Conservation (phyloP, 2,329 filamentous ascomycete genomes). For the Stagonosporopsis tanaceti region DNA sequence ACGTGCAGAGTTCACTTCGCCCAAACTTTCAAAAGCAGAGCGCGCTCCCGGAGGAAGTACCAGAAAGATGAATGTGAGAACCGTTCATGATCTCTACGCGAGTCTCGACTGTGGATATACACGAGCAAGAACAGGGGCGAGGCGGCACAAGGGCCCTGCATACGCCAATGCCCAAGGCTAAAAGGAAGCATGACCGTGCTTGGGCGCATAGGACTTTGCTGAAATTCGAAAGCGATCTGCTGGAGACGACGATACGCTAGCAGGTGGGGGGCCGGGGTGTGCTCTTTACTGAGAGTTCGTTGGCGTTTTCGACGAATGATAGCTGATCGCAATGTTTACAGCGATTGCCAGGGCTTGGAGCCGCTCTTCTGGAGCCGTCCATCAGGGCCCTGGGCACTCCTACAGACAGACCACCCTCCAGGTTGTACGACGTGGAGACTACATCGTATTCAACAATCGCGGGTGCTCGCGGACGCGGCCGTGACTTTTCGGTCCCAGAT, state of each 20-base stretch:
- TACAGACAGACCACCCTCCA: neutral
- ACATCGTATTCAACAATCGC: constrained; percentile 10
- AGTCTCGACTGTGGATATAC: constrained; percentile 18
- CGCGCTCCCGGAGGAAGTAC: constrained; percentile 28
- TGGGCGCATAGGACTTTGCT: neutral
- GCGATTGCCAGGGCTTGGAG: neutral
- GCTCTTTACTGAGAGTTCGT: constrained; percentile 11
- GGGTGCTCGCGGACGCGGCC: constrained; percentile 7
- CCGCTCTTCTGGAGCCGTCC: neutral
- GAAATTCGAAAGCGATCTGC: constrained; percentile 3
- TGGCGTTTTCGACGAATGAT: neutral
- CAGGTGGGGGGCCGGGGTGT: constrained; percentile 1
- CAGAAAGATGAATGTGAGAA: constrained; percentile 14
- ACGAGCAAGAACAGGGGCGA: constrained; percentile 12
- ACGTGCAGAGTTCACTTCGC: constrained; percentile 26
- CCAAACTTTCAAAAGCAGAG: constrained; percentile 16
- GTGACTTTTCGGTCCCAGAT: constrained; percentile 15
- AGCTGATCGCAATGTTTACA: constrained; percentile 14
- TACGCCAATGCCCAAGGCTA: constrained; percentile 13
- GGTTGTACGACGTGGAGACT: neutral
- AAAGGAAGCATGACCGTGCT: constrained; percentile 4
- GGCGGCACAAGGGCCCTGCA: constrained; percentile 11
- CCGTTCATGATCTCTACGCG: constrained; percentile 1
- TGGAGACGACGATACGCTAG: neutral
- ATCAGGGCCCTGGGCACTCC: neutral